A percentile compares a stretch with the other conserved stretches of the same genome.
These are phyloP conservation scores for Cucurbita ficifolia DNA, from an alignment of 306 rosid genomes.

Conservation along the genomic window DNA sequence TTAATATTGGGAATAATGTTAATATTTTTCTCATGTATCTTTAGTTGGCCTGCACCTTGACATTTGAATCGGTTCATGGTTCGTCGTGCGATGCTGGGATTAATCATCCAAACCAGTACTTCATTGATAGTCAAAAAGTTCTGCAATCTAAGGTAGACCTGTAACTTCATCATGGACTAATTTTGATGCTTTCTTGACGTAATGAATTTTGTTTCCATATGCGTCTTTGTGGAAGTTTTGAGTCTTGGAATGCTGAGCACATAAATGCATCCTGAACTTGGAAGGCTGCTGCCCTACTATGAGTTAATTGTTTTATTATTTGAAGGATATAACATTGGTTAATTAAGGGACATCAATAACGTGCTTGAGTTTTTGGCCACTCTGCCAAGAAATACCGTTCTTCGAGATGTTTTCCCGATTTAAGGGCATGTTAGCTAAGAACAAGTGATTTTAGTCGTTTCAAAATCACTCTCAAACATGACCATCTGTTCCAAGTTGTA, in stretches of 20 bases:
- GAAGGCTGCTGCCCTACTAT: not conserved
- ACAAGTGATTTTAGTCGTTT: not conserved
- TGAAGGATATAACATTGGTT: not conserved
- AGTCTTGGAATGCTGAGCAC: not conserved
- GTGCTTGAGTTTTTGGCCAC: not conserved
- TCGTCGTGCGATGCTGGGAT: conserved; percentile 75
- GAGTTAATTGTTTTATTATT: not conserved
- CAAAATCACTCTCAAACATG: too few relatives aligned
- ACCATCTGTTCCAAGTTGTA: not conserved
- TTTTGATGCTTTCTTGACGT: not conserved
- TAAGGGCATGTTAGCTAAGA: not conserved
- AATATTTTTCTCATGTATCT: conserved; percentile 16
- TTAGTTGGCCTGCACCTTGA: conserved; percentile 94
- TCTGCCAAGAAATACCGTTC: not conserved
- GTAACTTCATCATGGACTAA: not conserved
- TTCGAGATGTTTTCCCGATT: not conserved
- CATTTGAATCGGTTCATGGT: conserved; percentile 77
- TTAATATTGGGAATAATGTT: conserved; percentile 10
- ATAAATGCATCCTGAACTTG: not conserved
- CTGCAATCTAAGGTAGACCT: conserved; percentile 37
- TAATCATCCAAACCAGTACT: conserved; percentile 96
- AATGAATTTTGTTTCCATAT: not conserved
- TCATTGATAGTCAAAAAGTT: conserved; percentile 64
- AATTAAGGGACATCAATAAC: not conserved
- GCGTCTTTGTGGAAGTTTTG: not conserved